phyloP scores from a whole-genome alignment of 176 grass and related monocot species.

The Phoenix dactylifera region DNA sequence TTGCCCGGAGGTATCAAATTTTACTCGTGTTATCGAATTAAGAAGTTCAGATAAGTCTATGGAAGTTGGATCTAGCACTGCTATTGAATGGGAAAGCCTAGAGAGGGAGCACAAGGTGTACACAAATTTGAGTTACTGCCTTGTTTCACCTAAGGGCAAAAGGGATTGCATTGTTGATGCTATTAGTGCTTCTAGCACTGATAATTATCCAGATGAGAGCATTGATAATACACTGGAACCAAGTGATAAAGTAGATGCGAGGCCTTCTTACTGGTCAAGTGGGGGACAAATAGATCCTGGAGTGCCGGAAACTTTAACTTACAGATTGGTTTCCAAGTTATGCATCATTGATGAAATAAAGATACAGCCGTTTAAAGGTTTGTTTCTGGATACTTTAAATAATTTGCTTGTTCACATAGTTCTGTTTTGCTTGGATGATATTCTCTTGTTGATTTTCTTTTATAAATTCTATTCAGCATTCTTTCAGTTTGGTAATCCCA shows the following conservation, averaged over 20 bases:
- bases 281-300: constrained; percentile 32
- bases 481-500: constrained; percentile 41
- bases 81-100: constrained; percentile 11
- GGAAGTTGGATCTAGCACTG: constrained; percentile 36
- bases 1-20: constrained; percentile 48
- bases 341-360: constrained; percentile 54
- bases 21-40: constrained; percentile 30
- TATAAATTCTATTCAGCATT: constrained; percentile 20
- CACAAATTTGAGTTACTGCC: constrained; percentile 36
- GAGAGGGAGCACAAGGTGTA: constrained; percentile 47
- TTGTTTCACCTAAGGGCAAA: constrained; percentile 27
- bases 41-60: constrained; percentile 6
- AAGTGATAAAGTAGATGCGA: constrained; percentile 13
- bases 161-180: constrained; percentile 38
- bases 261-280: constrained; percentile 92
- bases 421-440: constrained; percentile 5
- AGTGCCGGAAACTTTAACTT: constrained; percentile 50
- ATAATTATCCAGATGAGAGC: constrained; percentile 71
- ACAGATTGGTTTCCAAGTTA: constrained; percentile 43
- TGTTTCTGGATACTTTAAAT: not conserved
- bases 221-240: constrained; percentile 62
- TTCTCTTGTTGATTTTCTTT: constrained; percentile 5
- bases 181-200: constrained; percentile 81
- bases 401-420: not conserved
- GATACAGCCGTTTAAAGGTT: constrained; percentile 66